Evolutionary conservation across 371 early-diverging fungal genomes (phyloP).

Genomic region (Cokeromyces recurvatus): DNA sequence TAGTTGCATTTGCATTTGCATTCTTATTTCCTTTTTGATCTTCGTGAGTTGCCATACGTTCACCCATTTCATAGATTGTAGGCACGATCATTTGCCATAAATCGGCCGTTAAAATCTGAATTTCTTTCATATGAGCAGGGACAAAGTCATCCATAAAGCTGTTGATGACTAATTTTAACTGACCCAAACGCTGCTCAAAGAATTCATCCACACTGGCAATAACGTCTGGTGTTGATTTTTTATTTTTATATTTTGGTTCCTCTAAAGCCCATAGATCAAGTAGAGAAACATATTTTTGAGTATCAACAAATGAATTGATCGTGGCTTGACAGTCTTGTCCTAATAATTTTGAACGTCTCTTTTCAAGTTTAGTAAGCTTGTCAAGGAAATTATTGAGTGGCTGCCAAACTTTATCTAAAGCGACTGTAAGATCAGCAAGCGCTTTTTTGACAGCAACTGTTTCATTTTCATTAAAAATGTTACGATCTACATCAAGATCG

Average conservation of each 20-base stretch:
- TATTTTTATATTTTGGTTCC: constrained; percentile 17
- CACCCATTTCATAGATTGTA: constrained; percentile 37
- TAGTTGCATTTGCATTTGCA: background rate
- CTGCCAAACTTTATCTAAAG: constrained; percentile 37
- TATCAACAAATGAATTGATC: constrained; percentile 26
- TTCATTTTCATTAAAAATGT: constrained; percentile 63
- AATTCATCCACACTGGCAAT: constrained; percentile 51
- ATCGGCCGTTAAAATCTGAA: constrained; percentile 22
- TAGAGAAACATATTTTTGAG: constrained; percentile 26
- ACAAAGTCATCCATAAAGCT: constrained; percentile 29
- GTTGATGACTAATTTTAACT: constrained; percentile 8
- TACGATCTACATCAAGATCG: constrained; percentile 67
- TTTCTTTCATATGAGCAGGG: constrained; percentile 19
- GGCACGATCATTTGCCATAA: constrained; percentile 37
- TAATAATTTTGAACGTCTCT: constrained; percentile 30
- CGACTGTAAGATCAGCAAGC: constrained; percentile 31
- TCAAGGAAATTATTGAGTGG: constrained; percentile 43
- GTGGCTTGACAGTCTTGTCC: constrained; percentile 28
- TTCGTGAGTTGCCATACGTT: constrained; percentile 24
- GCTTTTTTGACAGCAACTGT: constrained; percentile 32
- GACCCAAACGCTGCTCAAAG: constrained; percentile 46
- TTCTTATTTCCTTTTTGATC: constrained; percentile 2
- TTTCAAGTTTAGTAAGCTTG: constrained; percentile 28
- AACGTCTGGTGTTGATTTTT: constrained; percentile 18
- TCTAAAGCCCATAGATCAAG: constrained; percentile 25